These are phyloP conservation scores for Begonia fuchsioides DNA, from an alignment of 306 rosid genomes.

Conservation along the genomic window DNA sequence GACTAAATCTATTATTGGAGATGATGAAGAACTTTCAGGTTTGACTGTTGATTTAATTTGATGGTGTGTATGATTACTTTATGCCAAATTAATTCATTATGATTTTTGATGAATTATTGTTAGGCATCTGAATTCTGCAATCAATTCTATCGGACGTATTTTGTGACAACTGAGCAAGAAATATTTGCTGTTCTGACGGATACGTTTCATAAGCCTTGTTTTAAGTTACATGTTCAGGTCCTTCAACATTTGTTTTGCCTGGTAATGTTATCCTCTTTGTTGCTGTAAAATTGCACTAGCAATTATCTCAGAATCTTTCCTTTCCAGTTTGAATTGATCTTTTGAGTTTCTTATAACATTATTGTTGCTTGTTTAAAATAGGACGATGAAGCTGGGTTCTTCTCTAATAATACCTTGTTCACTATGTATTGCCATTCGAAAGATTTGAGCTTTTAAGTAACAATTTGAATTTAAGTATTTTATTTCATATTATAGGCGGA, in stretches of 20 bases:
- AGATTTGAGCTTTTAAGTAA: too few species aligned
- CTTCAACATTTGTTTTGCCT: constrained; percentile 92
- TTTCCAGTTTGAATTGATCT: too few species aligned
- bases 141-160: constrained; percentile 77
- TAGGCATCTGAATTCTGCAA: constrained; percentile 90
- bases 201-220: constrained; percentile 96
- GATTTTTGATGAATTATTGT: constrained; percentile 5
- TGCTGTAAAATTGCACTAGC: too few species aligned
- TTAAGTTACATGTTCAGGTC: constrained; percentile 94
- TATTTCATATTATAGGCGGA: constrained; percentile 46
- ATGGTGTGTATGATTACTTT: neutral
- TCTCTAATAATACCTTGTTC: too few species aligned
- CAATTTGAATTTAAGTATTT: too few species aligned
- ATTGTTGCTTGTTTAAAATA: too few species aligned
- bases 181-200: constrained; percentile 88
- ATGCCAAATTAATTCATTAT: neutral
- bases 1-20: constrained; percentile 62
- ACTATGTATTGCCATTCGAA: too few species aligned
- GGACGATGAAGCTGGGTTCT: too few species aligned
- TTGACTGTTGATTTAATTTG: constrained; percentile 3
- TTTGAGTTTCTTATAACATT: too few species aligned
- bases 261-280: constrained; percentile 18
- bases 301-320: too few species aligned
- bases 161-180: constrained; percentile 75
- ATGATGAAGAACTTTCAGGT: constrained; percentile 92